Conservation (phyloP, 148 eudicot genomes). For the Fagopyrum tataricum region DNA sequence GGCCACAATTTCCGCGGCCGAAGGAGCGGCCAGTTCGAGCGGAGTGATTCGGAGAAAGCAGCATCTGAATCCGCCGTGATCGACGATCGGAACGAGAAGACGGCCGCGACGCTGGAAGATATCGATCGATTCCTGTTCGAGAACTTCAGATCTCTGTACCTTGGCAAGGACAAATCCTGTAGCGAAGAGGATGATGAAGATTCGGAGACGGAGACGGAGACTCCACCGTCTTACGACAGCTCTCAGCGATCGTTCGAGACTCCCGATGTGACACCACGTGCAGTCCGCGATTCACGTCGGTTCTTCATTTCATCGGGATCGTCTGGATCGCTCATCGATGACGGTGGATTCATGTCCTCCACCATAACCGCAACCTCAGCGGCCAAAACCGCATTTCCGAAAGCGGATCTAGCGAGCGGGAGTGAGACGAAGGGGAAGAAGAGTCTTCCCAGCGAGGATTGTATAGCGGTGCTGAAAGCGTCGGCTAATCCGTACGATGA, state of each 20-base stretch:
- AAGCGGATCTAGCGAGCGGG: neutral
- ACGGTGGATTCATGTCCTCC: neutral
- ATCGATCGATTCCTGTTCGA: conserved; percentile 16
- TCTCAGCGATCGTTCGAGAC: conserved; percentile 1
- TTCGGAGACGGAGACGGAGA: neutral
- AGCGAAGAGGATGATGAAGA: neutral
- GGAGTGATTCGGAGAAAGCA: neutral
- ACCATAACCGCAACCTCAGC: neutral
- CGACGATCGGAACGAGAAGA: neutral
- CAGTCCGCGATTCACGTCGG: neutral
- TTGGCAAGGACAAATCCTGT: neutral
- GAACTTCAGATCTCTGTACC: conserved; percentile 16
- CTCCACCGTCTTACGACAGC: neutral
- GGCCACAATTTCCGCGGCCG: conserved; percentile 7
- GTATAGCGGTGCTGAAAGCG: conserved; percentile 41
- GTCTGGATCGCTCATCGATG: neutral
- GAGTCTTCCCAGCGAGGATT: conserved; percentile 28
- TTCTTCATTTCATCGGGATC: neutral
- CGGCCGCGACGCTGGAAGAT: conserved; percentile 18
- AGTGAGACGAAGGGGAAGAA: conserved; percentile 13
- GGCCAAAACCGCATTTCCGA: neutral
- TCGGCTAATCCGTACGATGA: conserved; percentile 56
- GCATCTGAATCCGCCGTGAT: neutral
- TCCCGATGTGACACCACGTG: conserved; percentile 9
- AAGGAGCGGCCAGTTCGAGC: neutral